Base-by-base conservation (phyloP, 495 filamentous ascomycete species). In the Neurospora africana region DNA sequence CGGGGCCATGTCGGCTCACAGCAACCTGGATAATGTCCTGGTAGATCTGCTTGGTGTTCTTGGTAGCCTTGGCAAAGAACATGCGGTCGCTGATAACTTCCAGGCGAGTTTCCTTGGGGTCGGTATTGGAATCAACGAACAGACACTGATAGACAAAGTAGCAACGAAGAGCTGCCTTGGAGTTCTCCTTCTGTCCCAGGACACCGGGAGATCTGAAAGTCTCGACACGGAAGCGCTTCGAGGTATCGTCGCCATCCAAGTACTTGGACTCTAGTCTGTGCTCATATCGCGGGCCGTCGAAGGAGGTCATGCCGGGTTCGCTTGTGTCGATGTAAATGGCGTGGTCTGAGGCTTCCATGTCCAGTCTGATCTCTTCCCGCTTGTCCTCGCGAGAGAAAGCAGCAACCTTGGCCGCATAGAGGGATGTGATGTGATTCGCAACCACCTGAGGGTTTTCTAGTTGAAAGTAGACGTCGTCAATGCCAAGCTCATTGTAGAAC, bases 261-360 rank as follows among this genome's bases (percentile, higher is more conserved):
- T 99, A 99, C 85, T 98, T 98, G 75, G 91, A 84, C 80, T 99
- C 95, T 65, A 99, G 93, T 71, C 95, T 87, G 78, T 94, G 91
- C 82, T 99, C 95, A 82, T 97, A 99, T 47, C 89, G 87, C 8
- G 96, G 94, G 1, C 95, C 95, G 69, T 87, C 83, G 10, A 92
- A 80, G 47, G 89, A 84, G 39, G 89, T 90, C 72, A 93, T 83
- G 75, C 95, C 95, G 13, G 95, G 96, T 75, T 89, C 90, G 80
- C 93, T 97, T 17, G 96, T 99, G 78, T 99, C 95, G 75, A 99
- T 98, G 81, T 98, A 99, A 78, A 98, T 95, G 47, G 95, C 95
- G 80, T 98, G 96, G 81, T 98, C 96, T 68, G 87, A 86, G 40
- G 91, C 92, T 80, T 99, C 95, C 87, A 97, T 97, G 80, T 99